Evolutionary conservation across 306 rosid genomes (phyloP).

Genomic region (Vicia villosa): DNA sequence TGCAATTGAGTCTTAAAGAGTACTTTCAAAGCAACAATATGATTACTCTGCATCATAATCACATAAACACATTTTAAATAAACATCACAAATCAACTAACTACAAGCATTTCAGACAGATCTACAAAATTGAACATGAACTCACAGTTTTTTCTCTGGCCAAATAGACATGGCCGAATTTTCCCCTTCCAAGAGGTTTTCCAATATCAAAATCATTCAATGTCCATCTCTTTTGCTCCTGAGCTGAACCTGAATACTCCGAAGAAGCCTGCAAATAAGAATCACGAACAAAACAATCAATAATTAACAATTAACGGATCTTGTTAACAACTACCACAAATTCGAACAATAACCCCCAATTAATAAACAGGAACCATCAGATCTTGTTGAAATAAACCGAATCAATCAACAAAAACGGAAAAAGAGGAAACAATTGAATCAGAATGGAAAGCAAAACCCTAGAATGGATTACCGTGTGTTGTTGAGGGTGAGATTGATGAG

Average conservation of each 20-base stretch:
- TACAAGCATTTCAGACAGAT: neutral
- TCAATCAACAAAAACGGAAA: neutral
- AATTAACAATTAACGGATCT: neutral
- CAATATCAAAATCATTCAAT: conserved; percentile 87
- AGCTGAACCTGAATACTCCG: conserved; percentile 66
- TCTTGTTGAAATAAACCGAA: neutral
- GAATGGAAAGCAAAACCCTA: conserved; percentile 39
- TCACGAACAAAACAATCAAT: neutral
- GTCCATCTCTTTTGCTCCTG: conserved; percentile 86
- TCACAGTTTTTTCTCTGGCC: conserved; percentile 94
- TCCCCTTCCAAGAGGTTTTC: conserved; percentile 96
- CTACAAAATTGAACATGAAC: conserved; percentile 28
- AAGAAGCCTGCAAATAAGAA: conserved; percentile 45
- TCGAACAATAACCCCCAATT: neutral
- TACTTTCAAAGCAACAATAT: conserved; percentile 90
- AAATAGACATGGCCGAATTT: conserved; percentile 99
- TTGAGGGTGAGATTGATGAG: conserved; percentile 55
- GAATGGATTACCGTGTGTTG: conserved; percentile 55
- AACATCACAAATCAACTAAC: conserved; percentile 11
- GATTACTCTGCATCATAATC: conserved; percentile 77
- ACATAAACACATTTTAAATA: conserved; percentile 21
- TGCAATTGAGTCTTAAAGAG: conserved; percentile 96
- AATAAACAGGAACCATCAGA: neutral
- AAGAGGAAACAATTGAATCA: neutral
- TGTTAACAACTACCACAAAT: neutral